These are phyloP conservation scores for Fagopyrum esculentum DNA, from an alignment of 148 eudicot genomes.

Conservation along the genomic window DNA sequence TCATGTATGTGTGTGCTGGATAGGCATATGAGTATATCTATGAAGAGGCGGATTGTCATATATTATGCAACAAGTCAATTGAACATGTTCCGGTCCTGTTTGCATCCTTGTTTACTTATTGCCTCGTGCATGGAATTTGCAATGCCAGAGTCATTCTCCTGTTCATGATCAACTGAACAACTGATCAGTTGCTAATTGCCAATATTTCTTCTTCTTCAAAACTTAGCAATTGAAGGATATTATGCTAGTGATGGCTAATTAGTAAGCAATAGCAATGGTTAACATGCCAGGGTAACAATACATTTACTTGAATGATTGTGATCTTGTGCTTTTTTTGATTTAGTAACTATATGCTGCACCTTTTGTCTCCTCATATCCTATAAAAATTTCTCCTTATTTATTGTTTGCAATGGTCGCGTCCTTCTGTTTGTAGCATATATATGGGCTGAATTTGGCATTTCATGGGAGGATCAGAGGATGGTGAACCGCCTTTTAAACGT, in stretches of 20 bases:
- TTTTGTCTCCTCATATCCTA: not conserved
- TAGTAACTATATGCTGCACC: not conserved
- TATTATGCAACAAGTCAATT: too few species aligned
- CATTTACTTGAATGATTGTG: not conserved
- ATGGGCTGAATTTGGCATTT: constrained; percentile 59
- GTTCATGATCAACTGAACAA: not conserved
- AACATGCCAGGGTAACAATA: not conserved
- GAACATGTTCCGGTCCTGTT: too few species aligned
- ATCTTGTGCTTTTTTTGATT: not conserved
- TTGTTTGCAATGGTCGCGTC: not conserved
- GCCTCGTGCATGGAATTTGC: not conserved
- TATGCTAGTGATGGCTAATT: not conserved
- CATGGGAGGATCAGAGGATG: constrained; percentile 63
- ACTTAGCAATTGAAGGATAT: not conserved
- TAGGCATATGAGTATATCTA: too few species aligned
- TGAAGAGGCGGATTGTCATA: too few species aligned
- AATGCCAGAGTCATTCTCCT: not conserved
- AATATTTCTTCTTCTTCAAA: not conserved
- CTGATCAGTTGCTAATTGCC: not conserved
- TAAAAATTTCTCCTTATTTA: not conserved
- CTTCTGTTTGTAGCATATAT: constrained; percentile 14
- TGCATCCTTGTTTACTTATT: too few species aligned
- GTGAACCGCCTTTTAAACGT: constrained; percentile 56
- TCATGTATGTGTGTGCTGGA: too few species aligned
- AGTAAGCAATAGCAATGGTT: not conserved